Conservation (phyloP, 495 filamentous ascomycete genomes). For the Aspergillus biplanus region DNA sequence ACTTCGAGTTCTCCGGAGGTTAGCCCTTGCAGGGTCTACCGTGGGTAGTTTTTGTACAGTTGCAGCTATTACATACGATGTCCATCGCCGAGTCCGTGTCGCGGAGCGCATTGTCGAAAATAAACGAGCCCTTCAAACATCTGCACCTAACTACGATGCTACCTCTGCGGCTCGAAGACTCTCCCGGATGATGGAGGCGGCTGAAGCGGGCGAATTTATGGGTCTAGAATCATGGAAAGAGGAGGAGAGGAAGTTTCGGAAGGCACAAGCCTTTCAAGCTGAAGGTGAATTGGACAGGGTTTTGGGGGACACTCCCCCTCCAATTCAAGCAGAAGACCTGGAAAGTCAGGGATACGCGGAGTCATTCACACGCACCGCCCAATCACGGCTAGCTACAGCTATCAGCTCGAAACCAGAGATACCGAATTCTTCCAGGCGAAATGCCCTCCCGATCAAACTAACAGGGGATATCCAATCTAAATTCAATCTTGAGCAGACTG, state of each 20-base stretch:
- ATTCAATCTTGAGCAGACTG: constrained; percentile 1
- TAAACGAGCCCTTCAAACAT: constrained; percentile 48
- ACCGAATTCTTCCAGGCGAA: neutral
- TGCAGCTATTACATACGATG: constrained; percentile 48
- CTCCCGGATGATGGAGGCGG: constrained; percentile 46
- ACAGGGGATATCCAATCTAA: constrained; percentile 1
- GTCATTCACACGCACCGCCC: neutral
- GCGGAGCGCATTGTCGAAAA: constrained; percentile 51
- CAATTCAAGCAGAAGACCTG: neutral
- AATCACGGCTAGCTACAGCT: neutral
- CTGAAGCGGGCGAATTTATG: constrained; percentile 47
- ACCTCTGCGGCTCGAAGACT: constrained; percentile 44
- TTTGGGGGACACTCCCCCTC: neutral
- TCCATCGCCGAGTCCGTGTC: constrained; percentile 43
- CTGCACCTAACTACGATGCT: constrained; percentile 50
- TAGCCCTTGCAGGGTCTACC: constrained; percentile 48
- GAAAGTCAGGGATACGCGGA: neutral
- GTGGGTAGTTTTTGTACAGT: constrained; percentile 46
- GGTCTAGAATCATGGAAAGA: constrained; percentile 43
- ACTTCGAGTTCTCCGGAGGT: constrained; percentile 46
- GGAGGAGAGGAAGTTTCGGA: constrained; percentile 24
- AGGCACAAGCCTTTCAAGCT: neutral
- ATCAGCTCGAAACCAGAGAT: neutral
- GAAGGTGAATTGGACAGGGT: neutral
- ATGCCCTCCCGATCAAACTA: neutral